Base-by-base conservation (phyloP, 768 basidiomycete species). In the Crassisporium funariophilum region DNA sequence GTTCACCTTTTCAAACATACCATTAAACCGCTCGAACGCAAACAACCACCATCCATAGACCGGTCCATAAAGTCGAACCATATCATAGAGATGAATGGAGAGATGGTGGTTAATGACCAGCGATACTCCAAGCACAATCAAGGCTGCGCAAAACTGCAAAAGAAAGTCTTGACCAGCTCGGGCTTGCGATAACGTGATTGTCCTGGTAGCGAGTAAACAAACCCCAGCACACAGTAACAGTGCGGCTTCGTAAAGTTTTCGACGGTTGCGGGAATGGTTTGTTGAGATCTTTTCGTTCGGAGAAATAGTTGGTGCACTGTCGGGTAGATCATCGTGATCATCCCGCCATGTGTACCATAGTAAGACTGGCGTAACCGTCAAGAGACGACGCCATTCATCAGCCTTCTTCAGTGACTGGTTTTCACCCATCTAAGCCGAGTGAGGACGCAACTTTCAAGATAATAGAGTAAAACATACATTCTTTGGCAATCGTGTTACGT, bases 21-120 rank as follows among this genome's bases (percentile, higher is more conserved):
- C 63, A 50, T 70, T 70, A 47, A 67, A 68, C 5, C 57, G 48
- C 37, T 70, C n/a, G n/a, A n/a, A n/a, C n/a, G n/a, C n/a, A n/a
- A n/a, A n/a, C n/a, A n/a, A n/a, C n/a, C n/a, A n/a, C n/a, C n/a
- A n/a, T n/a, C n/a, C n/a, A n/a, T n/a, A n/a, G n/a, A n/a, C n/a
- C n/a, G n/a, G n/a, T n/a, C 65, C 66, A 47, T 55, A 67, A 0
- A 40, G 38, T 16, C 54, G 25, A 20, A 68, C 53, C 36, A 65
- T 54, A 1, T 44, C 33, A 10, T 21, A 8, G 29, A 50, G 60
- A 41, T 68, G 66, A 41, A 57, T 59, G 4, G 55, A 49, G 4
- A 66, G 51, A 35, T 68, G 66, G 33, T 69, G 63, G 37, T 65
- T 65, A 25, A 63, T 61, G 0, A 44, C 48, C 0, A 58, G 45